Base-by-base conservation (phyloP, 176 grass and related monocot species). In the Ensete ventricosum region DNA sequence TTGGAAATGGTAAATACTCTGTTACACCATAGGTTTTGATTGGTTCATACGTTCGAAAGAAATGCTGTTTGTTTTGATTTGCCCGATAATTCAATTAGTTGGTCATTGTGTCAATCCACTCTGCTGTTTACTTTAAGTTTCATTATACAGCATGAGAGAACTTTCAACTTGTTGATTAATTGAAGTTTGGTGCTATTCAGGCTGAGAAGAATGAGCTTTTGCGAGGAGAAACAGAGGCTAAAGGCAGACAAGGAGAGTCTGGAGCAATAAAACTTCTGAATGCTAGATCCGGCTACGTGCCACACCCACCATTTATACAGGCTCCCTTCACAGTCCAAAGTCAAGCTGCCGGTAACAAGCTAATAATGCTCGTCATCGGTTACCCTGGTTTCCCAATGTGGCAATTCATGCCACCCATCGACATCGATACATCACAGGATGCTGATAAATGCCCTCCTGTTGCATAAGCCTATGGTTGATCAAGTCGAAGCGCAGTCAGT, bases 361-460 rank as follows among this genome's bases (percentile, higher is more conserved):
- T 98, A 72, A 89, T 98, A 85, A 89, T 98, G 90, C 94, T 90
- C 59, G 55, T 98, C 23, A 87, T 98, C 27, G 76, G 94, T 16
- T 98, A 93, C 80, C 94, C 88, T 51, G 85, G 93, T 64, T 93
- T 87, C 52, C 90, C 90, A 10, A 93, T 98, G 94, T 98, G 94
- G 94, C 94, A 98, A 63, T 93, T 93, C 84, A 93, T 98, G 94
- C 90, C 86, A 0, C 86, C 90, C 76, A 73, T 88, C 53, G 84
- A 98, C 62, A 86, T 98, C 24, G 94, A 98, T 82, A 98, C 90
- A 52, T 87, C 90, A 7, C 84, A 93, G 83, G 94, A 98, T 51
- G 81, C 81, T 16, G 87, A 87, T 75, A 87, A 88, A 6, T 93
- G 90, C 69, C 90, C 90, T 57, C 90, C 94, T 19, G 90, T 98